Conservation (phyloP, 306 rosid genomes). For the Coriaria nepalensis region DNA sequence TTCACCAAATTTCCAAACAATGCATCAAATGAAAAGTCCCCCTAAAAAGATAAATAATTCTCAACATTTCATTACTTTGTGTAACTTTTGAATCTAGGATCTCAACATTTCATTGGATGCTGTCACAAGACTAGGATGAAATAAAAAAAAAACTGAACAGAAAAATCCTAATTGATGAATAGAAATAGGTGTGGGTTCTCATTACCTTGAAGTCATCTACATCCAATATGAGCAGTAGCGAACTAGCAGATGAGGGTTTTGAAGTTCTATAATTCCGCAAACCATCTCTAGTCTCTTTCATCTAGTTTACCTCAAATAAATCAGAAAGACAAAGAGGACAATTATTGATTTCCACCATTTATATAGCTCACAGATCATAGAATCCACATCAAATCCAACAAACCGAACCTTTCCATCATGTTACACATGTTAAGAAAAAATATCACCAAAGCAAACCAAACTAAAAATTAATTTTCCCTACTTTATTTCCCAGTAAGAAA, state of each 20-base stretch:
- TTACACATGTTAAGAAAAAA: too few species aligned
- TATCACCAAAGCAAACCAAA: too few species aligned
- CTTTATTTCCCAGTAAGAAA: too few species aligned
- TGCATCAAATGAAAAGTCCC: conserved; percentile 91
- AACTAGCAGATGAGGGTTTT: conserved; percentile 35
- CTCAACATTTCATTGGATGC: neutral
- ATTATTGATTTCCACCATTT: too few species aligned
- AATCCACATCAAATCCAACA: too few species aligned
- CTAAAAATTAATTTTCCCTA: too few species aligned
- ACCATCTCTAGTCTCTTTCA: conserved; percentile 64
- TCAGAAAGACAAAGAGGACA: neutral
- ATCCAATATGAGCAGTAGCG: conserved; percentile 79
- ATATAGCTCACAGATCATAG: too few species aligned
- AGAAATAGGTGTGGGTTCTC: neutral
- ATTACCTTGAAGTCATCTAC: conserved; percentile 86
- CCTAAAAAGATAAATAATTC: conserved; percentile 25
- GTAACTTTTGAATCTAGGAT: neutral
- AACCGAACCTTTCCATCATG: too few species aligned
- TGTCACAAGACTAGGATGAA: neutral
- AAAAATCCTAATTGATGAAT: neutral
- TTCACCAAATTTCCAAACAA: conserved; percentile 83
- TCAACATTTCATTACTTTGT: conserved; percentile 5
- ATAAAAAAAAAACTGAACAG: neutral
- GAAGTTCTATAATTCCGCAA: conserved; percentile 13
- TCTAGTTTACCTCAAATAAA: conserved; percentile 19